Base-by-base conservation (phyloP, 75 land plant species). In the Azolla pinnata region DNA sequence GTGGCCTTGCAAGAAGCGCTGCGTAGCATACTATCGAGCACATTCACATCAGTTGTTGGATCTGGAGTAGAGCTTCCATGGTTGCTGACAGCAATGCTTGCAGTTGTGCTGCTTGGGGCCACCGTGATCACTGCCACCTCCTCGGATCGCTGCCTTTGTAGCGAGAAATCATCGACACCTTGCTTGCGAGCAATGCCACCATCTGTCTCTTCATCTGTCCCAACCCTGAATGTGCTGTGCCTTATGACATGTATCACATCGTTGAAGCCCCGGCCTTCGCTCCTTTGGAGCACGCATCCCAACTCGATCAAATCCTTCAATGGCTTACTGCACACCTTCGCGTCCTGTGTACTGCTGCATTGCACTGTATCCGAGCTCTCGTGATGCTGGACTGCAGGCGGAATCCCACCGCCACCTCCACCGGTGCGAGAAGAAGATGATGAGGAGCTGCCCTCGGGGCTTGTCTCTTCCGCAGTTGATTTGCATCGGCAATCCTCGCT, bases 241-340 rank as follows among this genome's bases (percentile, higher is more conserved):
- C 80, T 53, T 27, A 68, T 63, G 24, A 57, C 66, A 57, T 72
- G 80, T 49, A 74, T 63, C 31, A 52, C 59, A 31, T 74, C 65
- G 33, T 57, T 38, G 48, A 70, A 64, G 19, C 48, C 66, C 19
- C 54, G 29, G 29, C 32, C 60, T 18, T 69, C 65, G 51, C 46
- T 46, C 27, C 59, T 50, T 61, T 87, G 85, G 10, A 88, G 60
- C 0, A 75, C 62, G 45, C 80, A 76, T 59, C 77, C 81, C 57
- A 84, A 88, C 47, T 88, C 83, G 8, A 77, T 86, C 33, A 60
- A 69, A 49, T 79, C 77, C 26, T 29, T 67, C 14, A 25, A 14
- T 29, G 24, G 54, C 4, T 52, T 29, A 25, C 25, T 19, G 27
- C 16, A 29, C 10, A 52, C 29, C 29, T 23, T 23, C 3, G 1